phyloP scores from a whole-genome alignment of 805 yeast genomes.

The Lachancea nothofagi region DNA sequence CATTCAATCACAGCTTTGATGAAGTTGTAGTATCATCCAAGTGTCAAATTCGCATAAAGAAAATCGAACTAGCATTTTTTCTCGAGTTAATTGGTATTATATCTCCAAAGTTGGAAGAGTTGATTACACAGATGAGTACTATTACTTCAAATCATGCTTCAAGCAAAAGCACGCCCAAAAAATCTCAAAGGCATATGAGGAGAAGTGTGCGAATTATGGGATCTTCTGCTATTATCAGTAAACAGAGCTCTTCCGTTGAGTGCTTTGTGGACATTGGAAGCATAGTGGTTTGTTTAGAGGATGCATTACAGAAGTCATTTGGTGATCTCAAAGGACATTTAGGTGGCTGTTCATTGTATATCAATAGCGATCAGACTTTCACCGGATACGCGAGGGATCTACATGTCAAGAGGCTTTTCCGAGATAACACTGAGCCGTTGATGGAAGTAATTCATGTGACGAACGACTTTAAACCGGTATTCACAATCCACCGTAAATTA shows the following conservation, averaged over 20 bases:
- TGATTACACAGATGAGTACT: background rate
- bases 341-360: conserved; percentile 12
- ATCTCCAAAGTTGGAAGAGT: background rate
- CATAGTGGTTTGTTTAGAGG: conserved; percentile 11
- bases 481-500: conserved; percentile 36
- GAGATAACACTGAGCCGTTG: conserved; percentile 25
- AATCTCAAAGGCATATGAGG: conserved; percentile 13
- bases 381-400: conserved; percentile 16
- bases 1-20: conserved; percentile 3
- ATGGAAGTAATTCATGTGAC: conserved; percentile 32
- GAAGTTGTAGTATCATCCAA: conserved; percentile 4
- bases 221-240: conserved; percentile 22
- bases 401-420: conserved; percentile 9
- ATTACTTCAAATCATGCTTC: background rate
- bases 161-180: conserved; percentile 1
- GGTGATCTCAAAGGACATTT: conserved; percentile 16
- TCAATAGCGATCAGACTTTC: conserved; percentile 16
- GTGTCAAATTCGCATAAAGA: background rate
- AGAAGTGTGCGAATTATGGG: conserved; percentile 27
- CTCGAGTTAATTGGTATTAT: background rate
- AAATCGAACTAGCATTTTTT: background rate
- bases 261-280: conserved; percentile 15
- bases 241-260: conserved; percentile 17
- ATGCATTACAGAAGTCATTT: conserved; percentile 14
- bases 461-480: conserved; percentile 36